phyloP scores from a whole-genome alignment of 2,329 filamentous ascomycete genomes.

The Proliferodiscus dingleyae region DNA sequence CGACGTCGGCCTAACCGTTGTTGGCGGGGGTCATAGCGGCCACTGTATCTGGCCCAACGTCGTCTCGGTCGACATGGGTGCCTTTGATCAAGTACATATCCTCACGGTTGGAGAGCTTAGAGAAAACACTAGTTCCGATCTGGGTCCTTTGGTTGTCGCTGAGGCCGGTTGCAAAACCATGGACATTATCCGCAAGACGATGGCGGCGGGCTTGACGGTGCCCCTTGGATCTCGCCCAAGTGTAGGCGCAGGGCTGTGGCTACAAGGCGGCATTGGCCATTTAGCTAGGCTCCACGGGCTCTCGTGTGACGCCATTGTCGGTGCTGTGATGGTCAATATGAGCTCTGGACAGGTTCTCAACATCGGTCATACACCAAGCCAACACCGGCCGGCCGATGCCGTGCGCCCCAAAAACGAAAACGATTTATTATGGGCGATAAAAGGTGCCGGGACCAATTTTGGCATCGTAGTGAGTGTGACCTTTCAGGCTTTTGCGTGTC shows the following conservation, averaged over 20 bases:
- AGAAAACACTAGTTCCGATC: slow-evolving; percentile 16
- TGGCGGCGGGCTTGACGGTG: slow-evolving; percentile 46
- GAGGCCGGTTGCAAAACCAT: slow-evolving; percentile 52
- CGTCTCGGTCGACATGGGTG: slow-evolving; percentile 53
- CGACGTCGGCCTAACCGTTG: slow-evolving; percentile 40
- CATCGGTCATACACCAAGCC: slow-evolving; percentile 38
- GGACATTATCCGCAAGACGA: slow-evolving; percentile 43
- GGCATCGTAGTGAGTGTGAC: slow-evolving; percentile 22
- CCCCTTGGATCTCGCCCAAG: slow-evolving; percentile 58
- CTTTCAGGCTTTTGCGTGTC: slow-evolving; percentile 17
- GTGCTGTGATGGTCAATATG: slow-evolving; percentile 53
- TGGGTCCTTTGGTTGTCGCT: slow-evolving; percentile 41
- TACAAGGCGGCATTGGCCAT: slow-evolving; percentile 58
- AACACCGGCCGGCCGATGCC: slow-evolving; percentile 15
- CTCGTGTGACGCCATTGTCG: slow-evolving; percentile 54
- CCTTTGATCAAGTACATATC: slow-evolving; percentile 48
- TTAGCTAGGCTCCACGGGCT: slow-evolving; percentile 42
- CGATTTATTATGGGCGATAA: slow-evolving; percentile 22
- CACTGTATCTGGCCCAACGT: slow-evolving; percentile 51
- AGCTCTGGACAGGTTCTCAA: slow-evolving; percentile 42
- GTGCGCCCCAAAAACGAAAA: slow-evolving; percentile 16
- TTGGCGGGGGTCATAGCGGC: slow-evolving; percentile 56
- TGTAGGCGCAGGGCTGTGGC: slow-evolving; percentile 57
- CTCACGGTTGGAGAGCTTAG: slow-evolving; percentile 20
- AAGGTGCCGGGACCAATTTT: slow-evolving; percentile 24